phyloP scores from a whole-genome alignment of 306 rosid species.

The Trifolium pratense region DNA sequence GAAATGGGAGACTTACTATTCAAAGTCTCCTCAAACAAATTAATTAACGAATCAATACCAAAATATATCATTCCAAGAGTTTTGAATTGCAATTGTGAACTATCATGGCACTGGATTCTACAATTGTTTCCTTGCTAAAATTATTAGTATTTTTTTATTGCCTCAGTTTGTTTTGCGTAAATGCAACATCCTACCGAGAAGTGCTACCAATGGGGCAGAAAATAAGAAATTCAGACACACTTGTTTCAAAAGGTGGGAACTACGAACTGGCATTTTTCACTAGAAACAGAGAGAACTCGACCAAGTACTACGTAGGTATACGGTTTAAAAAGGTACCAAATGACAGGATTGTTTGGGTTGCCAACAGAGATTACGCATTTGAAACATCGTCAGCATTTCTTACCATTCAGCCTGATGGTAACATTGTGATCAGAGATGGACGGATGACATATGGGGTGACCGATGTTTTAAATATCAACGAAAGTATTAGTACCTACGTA shows the following conservation, averaged over 20 bases:
- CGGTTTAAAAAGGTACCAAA: conserved; percentile 3
- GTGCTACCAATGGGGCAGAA: neutral
- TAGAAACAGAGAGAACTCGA: neutral
- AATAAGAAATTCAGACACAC: neutral
- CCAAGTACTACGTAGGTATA: conserved; percentile 37
- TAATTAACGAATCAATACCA: neutral
- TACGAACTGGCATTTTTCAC: conserved; percentile 8
- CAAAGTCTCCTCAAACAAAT: neutral
- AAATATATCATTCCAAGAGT: neutral
- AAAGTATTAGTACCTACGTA: neutral
- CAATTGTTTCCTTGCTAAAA: neutral
- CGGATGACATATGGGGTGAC: neutral
- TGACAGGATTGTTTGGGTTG: conserved; percentile 40
- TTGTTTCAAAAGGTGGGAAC: conserved; percentile 14
- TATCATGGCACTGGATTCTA: neutral
- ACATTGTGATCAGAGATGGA: conserved; percentile 19
- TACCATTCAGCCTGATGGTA: neutral
- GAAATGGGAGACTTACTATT: no score
- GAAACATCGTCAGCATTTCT: neutral
- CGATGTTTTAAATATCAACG: neutral
- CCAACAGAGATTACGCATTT: neutral
- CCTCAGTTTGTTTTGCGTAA: neutral
- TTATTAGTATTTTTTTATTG: neutral
- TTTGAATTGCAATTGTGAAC: neutral
- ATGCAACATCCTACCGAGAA: neutral